Base-by-base conservation (phyloP, 371 early-diverging fungal genomes). In the Mycotypha africana region DNA sequence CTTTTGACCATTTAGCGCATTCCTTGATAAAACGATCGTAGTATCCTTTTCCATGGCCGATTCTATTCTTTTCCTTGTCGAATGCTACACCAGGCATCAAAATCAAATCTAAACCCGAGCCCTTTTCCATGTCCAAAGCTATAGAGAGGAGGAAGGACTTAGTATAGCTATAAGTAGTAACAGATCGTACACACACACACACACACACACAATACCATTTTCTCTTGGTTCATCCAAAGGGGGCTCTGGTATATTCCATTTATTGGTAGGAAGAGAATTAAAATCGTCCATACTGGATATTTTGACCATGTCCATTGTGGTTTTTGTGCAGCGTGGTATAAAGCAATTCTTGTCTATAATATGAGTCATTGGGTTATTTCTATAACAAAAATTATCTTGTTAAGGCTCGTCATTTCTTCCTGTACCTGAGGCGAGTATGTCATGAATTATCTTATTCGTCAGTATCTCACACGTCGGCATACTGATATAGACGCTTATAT, bases 41-140 rank as follows among this genome's bases (percentile, higher is more conserved):
- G 59, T 71, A 82, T 78, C 87, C 87, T 70, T 81, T 81, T 10
- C 87, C 84, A 49, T 86, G 87, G 4, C 85, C 87, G 35, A 86
- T 68, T 22, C 85, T 61, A 54, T 79, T 79, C 39, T 74, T 67
- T 21, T 63, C 51, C n/a, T 43, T 44, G 52, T 85, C 87, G 65
- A 86, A 86, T 6, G 79, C 84, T 10, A 86, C 55, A 17, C 81
- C 86, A 36, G 85, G 85, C 45, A 85, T 76, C 36, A 86, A 60
- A 33, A 85, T 79, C 42, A 86, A 53, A 49, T 86, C 85, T 20
- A 59, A 55, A 71, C 84, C 46, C n/a, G 81, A 52, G 3, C 5
- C 78, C 78, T 21, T 58, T 67, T 6, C 56, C 62, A 5, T 79
- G n/a, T n/a, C 76, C 31, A 80, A 44, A 16, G 74, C 82, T 80